Evolutionary conservation across 768 basidiomycete genomes (phyloP).

Genomic region (Amanita rubescens): DNA sequence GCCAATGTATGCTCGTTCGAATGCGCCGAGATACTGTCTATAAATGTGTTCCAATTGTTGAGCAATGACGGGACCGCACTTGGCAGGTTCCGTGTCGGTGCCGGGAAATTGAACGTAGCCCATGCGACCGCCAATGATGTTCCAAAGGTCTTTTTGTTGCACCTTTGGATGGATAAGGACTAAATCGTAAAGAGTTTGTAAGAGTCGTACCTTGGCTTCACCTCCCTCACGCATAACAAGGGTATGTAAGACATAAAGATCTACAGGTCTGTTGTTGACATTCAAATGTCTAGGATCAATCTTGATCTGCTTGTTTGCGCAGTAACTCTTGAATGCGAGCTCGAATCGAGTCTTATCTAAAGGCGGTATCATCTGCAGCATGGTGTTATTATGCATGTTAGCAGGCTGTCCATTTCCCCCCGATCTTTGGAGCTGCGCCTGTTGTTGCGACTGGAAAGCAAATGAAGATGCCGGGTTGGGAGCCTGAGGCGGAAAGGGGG

Average conservation of each 20-base stretch:
- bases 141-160: constrained; percentile 49
- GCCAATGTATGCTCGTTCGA: constrained; percentile 48
- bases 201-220: constrained; percentile 30
- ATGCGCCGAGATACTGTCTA: constrained; percentile 48
- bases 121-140: constrained; percentile 59
- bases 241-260: constrained; percentile 51
- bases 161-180: constrained; percentile 33
- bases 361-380: constrained; percentile 23
- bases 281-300: constrained; percentile 34
- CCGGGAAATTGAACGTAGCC: constrained; percentile 61
- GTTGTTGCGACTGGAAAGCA: neutral
- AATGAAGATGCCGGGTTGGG: neutral
- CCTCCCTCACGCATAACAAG: constrained; percentile 58
- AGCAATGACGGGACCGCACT: constrained; percentile 54
- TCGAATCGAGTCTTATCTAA: constrained; percentile 50
- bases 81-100: constrained; percentile 50
- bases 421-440: constrained; percentile 4
- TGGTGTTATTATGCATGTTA: neutral
- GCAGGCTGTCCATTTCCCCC: neutral
- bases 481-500: constrained; percentile 4
- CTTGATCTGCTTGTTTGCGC: constrained; percentile 31
- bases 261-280: constrained; percentile 49
- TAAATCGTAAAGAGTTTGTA: neutral
- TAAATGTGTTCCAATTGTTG: constrained; percentile 55
- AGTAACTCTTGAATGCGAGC: constrained; percentile 40